phyloP scores from a whole-genome alignment of 371 early-diverging fungal genomes.

The Chytridium lagenaria region DNA sequence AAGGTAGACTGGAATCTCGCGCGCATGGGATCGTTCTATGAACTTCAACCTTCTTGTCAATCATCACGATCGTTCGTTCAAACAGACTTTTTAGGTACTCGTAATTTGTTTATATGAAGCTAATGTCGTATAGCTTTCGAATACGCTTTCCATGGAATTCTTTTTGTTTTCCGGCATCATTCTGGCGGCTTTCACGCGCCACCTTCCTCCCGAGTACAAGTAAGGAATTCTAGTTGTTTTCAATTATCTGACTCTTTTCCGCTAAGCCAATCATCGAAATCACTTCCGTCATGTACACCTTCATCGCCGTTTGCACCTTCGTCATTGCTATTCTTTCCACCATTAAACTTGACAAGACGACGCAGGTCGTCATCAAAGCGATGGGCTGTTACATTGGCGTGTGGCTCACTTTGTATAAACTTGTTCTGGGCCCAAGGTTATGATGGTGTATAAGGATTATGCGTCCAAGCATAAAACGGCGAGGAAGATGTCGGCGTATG shows the following conservation, averaged over 20 bases:
- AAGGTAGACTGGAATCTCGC: not conserved
- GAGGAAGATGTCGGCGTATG: not conserved
- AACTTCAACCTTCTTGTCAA: not conserved
- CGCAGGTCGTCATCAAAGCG: conserved; percentile 15
- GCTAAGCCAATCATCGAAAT: not conserved
- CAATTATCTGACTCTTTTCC: not conserved
- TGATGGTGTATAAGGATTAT: not conserved
- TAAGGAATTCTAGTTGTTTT: not conserved
- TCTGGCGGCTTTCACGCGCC: not conserved
- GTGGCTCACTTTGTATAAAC: not conserved
- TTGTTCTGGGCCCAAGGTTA: not conserved
- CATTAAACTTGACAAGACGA: not conserved
- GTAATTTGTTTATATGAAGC: not conserved
- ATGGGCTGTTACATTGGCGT: not conserved
- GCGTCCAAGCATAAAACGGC: not conserved
- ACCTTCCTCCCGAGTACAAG: not conserved
- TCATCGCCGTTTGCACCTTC: not conserved
- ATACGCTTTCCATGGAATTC: not conserved
- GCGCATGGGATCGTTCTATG: not conserved
- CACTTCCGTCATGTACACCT: not conserved
- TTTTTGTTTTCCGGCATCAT: not conserved
- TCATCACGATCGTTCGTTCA: not conserved
- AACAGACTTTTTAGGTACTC: not conserved
- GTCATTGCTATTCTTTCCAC: not conserved
- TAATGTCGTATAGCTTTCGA: not conserved